Base-by-base conservation (phyloP, 352 stramenopile species). In the Globisporangium emineosum region DNA sequence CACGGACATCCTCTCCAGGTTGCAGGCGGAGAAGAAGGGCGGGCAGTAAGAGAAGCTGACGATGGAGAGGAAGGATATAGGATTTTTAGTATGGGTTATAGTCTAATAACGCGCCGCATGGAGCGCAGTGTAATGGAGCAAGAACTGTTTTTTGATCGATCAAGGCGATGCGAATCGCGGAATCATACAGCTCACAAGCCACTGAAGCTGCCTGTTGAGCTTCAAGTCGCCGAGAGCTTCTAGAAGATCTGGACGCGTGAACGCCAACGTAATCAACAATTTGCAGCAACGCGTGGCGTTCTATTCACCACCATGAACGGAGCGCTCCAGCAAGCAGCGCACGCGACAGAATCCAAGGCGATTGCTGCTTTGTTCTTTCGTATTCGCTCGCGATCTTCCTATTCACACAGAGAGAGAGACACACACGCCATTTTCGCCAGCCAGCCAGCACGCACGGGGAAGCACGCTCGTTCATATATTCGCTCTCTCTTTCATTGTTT, bases 1-100 rank as follows among this genome's bases (percentile, higher is more conserved):
- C 55, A 83, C 84, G 57, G 87, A 95, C 63, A 92, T 95, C 61
- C 64, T 95, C 42, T 64, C 77, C 37, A 83, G 86, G 64, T 66
- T 95, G 57, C 77, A 93, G 53, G 66, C 71, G 2, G 82, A 90
- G 57, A 79, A 83, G 54, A 74, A 75, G 53, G 25, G 30, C 23
- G 23, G n/a, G 6, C 32, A 58, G 40, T 60, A 47, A 51, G 19
- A 54, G 29, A 5, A 32, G n/a, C 29, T 6, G 29, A 29, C 17
- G 21, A 32, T 10, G 25, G 9, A 49, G 23, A 37, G 45, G 47
- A 49, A 37, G 45, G 47, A 49, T 15, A 33, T 29, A 61, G 19
- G n/a, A 33, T 57, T 57, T 42, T 52, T 25, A 29, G 21, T 25
- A 27, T 52, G 45, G n/a, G 45, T 27, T 52, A 51, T 51, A 29